phyloP scores from a whole-genome alignment of 2,329 filamentous ascomycete genomes.

The Aspergillus thermomutatus region DNA sequence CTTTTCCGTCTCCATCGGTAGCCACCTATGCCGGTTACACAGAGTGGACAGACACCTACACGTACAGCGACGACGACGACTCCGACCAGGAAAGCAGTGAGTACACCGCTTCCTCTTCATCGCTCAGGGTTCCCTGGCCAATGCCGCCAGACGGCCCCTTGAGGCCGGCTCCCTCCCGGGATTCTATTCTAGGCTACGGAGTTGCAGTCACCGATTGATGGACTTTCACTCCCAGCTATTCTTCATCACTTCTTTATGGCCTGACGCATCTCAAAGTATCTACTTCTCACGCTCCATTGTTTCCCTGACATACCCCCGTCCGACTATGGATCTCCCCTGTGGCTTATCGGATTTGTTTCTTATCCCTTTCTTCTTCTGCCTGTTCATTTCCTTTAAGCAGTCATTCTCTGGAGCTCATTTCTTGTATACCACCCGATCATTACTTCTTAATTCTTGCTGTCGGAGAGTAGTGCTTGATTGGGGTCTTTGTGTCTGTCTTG shows the following conservation, averaged over 20 bases:
- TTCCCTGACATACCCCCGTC: not conserved
- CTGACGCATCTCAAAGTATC: not conserved
- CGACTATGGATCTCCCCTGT: not conserved
- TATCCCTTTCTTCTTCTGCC: not conserved
- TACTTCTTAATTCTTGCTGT: not conserved
- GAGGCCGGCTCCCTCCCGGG: slow-evolving; percentile 10
- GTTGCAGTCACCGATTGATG: not conserved
- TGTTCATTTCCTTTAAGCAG: not conserved
- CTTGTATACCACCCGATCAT: slow-evolving; percentile 2
- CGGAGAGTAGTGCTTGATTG: not conserved
- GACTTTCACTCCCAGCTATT: not conserved
- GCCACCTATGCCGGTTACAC: slow-evolving; percentile 7
- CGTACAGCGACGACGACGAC: slow-evolving; percentile 11
- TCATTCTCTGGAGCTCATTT: slow-evolving; percentile 3
- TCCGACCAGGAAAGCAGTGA: slow-evolving; percentile 12
- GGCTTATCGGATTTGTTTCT: not conserved
- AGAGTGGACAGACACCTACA: slow-evolving; percentile 4
- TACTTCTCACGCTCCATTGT: not conserved
- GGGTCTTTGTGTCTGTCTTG: not conserved
- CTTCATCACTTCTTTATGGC: not conserved
- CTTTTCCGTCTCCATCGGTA: slow-evolving; percentile 7
- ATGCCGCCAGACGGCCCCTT: slow-evolving; percentile 7
- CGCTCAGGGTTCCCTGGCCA: slow-evolving; percentile 3
- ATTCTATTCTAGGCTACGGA: not conserved
- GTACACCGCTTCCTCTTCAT: slow-evolving; percentile 4